phyloP scores from a whole-genome alignment of 345 rosid species.

The Mallotus nudiflorus region DNA sequence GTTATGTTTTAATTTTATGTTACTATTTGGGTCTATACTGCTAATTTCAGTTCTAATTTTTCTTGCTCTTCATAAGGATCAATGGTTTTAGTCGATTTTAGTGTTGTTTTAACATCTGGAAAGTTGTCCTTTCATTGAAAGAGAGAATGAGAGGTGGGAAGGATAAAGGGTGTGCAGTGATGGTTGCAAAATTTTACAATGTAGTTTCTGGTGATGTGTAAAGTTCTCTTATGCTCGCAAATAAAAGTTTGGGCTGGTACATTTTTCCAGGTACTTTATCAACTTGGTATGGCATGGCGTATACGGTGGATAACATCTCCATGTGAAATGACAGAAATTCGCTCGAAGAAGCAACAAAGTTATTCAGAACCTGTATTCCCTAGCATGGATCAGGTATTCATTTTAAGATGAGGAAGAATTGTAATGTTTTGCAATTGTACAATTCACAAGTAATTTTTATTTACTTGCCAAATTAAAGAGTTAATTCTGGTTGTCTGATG shows the following conservation, averaged over 20 bases:
- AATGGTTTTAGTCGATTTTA: neutral
- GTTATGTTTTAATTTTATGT: neutral
- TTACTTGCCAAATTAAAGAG: neutral
- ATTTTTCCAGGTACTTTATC: conserved; percentile 73
- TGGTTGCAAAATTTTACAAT: neutral
- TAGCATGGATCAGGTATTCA: conserved; percentile 60
- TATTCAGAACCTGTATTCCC: conserved; percentile 61
- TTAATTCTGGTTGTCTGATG: conserved; percentile 19
- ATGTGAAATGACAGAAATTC: conserved; percentile 35
- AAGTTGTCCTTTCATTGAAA: neutral
- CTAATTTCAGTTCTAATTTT: neutral
- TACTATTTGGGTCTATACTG: neutral
- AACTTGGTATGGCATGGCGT: conserved; percentile 85
- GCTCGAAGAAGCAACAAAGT: conserved; percentile 41
- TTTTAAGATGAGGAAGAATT: neutral
- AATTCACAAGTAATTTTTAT: neutral
- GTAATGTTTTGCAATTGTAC: neutral
- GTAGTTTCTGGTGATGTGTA: neutral
- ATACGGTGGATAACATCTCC: conserved; percentile 67
- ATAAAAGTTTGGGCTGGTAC: neutral
- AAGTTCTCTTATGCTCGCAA: neutral
- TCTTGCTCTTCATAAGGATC: neutral
- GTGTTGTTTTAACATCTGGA: conserved; percentile 6
- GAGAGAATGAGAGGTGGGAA: neutral
- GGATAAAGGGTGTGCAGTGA: neutral